Base-by-base conservation (phyloP, 306 rosid genomes). In the Benincasa hispida region DNA sequence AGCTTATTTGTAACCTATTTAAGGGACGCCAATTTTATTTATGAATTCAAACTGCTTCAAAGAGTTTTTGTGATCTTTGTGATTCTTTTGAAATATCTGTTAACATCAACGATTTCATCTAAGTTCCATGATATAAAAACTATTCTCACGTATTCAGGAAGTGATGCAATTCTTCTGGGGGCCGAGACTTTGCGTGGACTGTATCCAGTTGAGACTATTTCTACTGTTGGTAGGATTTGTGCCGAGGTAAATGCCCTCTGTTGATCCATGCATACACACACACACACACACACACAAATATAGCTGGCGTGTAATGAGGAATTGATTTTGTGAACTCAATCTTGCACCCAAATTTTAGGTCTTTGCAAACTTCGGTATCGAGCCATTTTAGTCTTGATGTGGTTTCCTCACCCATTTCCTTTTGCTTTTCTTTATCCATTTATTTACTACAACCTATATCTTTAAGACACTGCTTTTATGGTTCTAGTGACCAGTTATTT, bases 151-250 rank as follows among this genome's bases (percentile, higher is more conserved):
- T 82, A 45, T 78, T 70, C 90, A 94, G 99, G 99, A 80, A 92
- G 97, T 82, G 99, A 95, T 81, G 97, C 99, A 10, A 95, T 95
- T 69, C 99, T 95, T 84, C 81, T 95, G 30, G 99, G 99, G 80
- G 99, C 99, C 18, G 99, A 95, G 87, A 95, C 99, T 77, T 79
- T 95, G 62, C 99, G 99, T 86, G 99, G 99, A 66, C 80, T 88
- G 75, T 95, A 95, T 82, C 99, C 99, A 27, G 78, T 90, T 21
- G 98, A 95, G 86, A 95, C 99, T 28, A 95, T 95, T 81, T 92
- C 97, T 3, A 95, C 96, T 22, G 98, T 95, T 72, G 97, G 98
- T 61, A 87, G 73, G 87, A 95, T 95, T 80, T 95, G 99, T 85
- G 83, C 97, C 8, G 99, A 95, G 99, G 99, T 89, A 83, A 80